A percentile compares a stretch with the other conserved stretches of the same genome.
These are phyloP conservation scores for Torulaspora quercuum DNA, from an alignment of 805 yeast species.

Conservation along the genomic window DNA sequence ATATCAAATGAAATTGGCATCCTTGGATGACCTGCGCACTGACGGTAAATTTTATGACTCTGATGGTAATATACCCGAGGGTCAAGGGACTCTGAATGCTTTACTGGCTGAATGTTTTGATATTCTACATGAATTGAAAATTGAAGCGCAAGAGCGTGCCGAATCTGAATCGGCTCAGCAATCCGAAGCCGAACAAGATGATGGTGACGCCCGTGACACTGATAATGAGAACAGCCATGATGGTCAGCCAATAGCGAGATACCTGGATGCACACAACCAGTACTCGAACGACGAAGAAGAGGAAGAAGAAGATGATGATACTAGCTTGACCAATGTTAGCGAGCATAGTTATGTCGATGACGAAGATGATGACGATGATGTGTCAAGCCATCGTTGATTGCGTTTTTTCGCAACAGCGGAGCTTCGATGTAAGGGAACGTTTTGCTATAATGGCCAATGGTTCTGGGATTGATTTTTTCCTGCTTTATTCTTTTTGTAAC, in stretches of 20 bases:
- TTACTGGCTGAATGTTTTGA: constrained; percentile 92
- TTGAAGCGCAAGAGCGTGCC: constrained; percentile 70
- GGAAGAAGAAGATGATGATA: constrained; percentile 21
- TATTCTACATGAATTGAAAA: constrained; percentile 82
- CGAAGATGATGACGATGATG: constrained; percentile 13
- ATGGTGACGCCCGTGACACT: constrained; percentile 16
- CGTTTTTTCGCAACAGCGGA: no score
- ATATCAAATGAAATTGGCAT: constrained; percentile 88
- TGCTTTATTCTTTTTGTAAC: not conserved
- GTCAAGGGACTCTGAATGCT: constrained; percentile 94
- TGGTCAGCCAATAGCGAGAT: constrained; percentile 22
- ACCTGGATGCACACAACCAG: constrained; percentile 20
- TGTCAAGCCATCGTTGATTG: not conserved
- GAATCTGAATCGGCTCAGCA: constrained; percentile 22
- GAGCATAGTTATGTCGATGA: constrained; percentile 27
- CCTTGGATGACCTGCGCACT: constrained; percentile 76
- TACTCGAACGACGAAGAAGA: constrained; percentile 20
- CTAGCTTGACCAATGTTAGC: constrained; percentile 18
- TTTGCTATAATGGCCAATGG: no score
- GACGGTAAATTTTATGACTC: constrained; percentile 88
- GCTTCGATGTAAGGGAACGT: no score
- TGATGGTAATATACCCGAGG: constrained; percentile 90
- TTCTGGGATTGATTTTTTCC: constrained; percentile 5
- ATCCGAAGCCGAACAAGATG: constrained; percentile 20
- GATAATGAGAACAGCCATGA: constrained; percentile 19